phyloP scores from a whole-genome alignment of 805 yeast species.

The Suhomyces pyralidae region DNA sequence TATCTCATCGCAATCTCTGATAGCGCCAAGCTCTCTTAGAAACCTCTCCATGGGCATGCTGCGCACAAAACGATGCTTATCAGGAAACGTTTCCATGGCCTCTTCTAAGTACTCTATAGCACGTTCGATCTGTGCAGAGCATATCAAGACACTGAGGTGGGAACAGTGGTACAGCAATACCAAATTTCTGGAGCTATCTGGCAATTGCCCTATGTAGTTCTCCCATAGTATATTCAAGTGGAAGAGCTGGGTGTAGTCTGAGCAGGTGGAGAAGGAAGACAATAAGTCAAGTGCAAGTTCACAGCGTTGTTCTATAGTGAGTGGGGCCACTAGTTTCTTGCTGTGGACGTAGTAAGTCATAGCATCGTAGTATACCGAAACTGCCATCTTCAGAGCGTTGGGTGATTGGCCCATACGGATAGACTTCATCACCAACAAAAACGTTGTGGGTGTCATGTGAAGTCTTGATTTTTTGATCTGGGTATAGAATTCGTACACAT shows the following conservation, averaged over 20 bases:
- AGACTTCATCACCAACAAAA: constrained; percentile 1
- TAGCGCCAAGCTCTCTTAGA: constrained; percentile 6
- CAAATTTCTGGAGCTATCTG: constrained; percentile 4
- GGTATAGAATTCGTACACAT: not conserved
- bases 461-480: not conserved
- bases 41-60: constrained; percentile 1
- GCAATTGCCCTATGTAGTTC: constrained; percentile 9
- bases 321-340: constrained; percentile 7
- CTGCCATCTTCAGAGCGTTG: constrained; percentile 6
- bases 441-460: not conserved
- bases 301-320: not conserved
- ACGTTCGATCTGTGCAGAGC: constrained; percentile 19
- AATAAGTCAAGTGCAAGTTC: constrained; percentile 2
- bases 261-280: constrained; percentile 10
- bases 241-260: constrained; percentile 19
- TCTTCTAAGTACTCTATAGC: constrained; percentile 21
- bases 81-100: not conserved
- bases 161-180: constrained; percentile 21
- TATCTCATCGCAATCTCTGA: constrained; percentile 23
- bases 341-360: constrained; percentile 8
- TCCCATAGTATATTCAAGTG: constrained; percentile 23
- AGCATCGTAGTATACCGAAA: constrained; percentile 6
- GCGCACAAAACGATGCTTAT: not conserved
- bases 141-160: constrained; percentile 20
- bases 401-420: not conserved